These are phyloP conservation scores for Cryptococcus hybrid DNA, from an alignment of 1,284 basidiomycete genomes.

Conservation along the genomic window DNA sequence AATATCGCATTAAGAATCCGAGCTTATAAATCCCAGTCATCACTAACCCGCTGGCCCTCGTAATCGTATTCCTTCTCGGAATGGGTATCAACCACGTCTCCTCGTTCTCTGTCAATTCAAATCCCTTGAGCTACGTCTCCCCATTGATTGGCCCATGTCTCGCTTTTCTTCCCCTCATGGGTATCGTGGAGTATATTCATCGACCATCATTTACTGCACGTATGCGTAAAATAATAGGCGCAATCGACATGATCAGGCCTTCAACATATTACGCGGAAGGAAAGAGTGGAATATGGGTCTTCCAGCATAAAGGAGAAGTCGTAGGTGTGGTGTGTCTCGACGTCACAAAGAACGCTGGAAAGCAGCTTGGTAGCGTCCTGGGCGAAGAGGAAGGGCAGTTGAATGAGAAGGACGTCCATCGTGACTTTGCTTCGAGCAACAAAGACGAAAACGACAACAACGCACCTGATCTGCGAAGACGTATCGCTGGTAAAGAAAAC, in stretches of 20 bases:
- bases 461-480: not conserved
- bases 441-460: conserved; percentile 1
- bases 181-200: conserved; percentile 59
- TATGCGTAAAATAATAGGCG: conserved; percentile 58
- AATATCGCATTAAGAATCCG: not conserved
- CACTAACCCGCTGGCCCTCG: conserved; percentile 59
- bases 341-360: conserved; percentile 49
- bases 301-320: conserved; percentile 61
- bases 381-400: conserved; percentile 20
- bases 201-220: conserved; percentile 36
- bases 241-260: conserved; percentile 60
- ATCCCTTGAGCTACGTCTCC: conserved; percentile 56
- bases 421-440: conserved; percentile 1
- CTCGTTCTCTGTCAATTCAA: conserved; percentile 61
- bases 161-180: conserved; percentile 64
- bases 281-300: conserved; percentile 65
- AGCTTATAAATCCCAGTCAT: conserved; percentile 54
- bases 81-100: conserved; percentile 58
- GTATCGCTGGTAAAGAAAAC: not conserved
- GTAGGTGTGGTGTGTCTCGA: conserved; percentile 70
- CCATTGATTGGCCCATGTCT: conserved; percentile 66
- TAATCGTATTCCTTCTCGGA: conserved; percentile 62
- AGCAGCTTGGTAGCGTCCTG: conserved; percentile 21
- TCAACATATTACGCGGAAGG: conserved; percentile 61
- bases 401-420: conserved; percentile 43